Percentiles rank a stretch among this genome's conserved stretches.
Evolutionary conservation across 2,329 filamentous ascomycete species (phyloP).

Genomic region (Cercospora sp.): DNA sequence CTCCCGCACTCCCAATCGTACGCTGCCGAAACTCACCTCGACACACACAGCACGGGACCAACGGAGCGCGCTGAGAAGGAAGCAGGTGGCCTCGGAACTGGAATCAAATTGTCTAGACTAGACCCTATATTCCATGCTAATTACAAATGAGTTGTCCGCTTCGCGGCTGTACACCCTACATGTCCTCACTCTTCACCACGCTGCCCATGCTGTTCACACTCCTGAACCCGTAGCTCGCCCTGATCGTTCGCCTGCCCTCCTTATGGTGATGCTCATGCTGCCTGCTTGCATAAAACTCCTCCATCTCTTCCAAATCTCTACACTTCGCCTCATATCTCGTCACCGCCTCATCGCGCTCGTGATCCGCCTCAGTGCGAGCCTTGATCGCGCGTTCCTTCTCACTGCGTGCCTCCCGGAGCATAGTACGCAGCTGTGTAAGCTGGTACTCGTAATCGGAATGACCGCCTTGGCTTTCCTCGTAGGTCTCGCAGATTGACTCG

Average conservation of each 20-base stretch:
- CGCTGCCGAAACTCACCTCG: too few species aligned
- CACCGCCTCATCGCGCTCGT: conserved; percentile 2
- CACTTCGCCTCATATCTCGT: background rate
- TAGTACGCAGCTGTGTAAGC: background rate
- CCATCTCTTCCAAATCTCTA: background rate
- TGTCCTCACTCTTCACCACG: background rate
- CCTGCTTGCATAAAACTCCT: background rate
- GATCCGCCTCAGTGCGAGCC: background rate
- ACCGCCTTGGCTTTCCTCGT: background rate
- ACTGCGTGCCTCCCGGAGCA: conserved; percentile 2
- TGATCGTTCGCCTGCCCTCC: background rate
- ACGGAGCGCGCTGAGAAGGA: too few species aligned
- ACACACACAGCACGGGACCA: too few species aligned
- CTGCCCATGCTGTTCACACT: background rate
- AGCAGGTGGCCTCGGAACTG: too few species aligned
- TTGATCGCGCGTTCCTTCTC: conserved; percentile 9
- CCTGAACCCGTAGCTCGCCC: background rate
- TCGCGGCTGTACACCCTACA: background rate
- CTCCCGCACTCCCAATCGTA: too few species aligned
- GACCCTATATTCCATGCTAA: too few species aligned
- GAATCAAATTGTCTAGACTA: too few species aligned
- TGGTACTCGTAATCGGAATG: conserved; percentile 5
- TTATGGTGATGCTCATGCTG: background rate
- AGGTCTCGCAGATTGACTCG: background rate
- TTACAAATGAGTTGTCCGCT: background rate